A percentile compares a stretch with the other conserved stretches of the same genome.
These are phyloP conservation scores for Linnemannia zychae DNA, from an alignment of 192 early-diverging fungal species.

Conservation along the genomic window DNA sequence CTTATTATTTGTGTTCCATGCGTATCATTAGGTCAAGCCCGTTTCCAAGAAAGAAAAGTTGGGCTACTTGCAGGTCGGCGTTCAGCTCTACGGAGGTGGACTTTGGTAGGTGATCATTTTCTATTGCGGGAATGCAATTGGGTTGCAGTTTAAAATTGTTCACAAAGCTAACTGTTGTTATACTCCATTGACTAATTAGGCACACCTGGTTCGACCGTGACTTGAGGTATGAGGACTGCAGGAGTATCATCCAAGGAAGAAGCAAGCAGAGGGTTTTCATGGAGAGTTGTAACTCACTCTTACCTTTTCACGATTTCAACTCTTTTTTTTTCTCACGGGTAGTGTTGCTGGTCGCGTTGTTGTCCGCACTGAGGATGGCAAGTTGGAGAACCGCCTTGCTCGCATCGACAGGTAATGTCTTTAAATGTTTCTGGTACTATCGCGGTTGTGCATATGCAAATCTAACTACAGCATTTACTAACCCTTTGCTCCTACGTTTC, in stretches of 20 bases:
- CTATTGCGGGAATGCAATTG: neutral
- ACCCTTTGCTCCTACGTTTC: neutral
- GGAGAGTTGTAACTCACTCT: neutral
- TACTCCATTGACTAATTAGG: conserved; percentile 58
- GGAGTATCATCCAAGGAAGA: neutral
- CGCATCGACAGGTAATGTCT: conserved; percentile 72
- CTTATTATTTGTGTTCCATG: neutral
- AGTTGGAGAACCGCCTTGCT: conserved; percentile 82
- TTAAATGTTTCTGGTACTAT: neutral
- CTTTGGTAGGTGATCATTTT: conserved; percentile 69
- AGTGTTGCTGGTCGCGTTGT: conserved; percentile 94
- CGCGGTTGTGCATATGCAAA: neutral
- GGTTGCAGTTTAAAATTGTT: neutral
- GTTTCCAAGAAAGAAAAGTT: conserved; percentile 89
- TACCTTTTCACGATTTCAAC: no score
- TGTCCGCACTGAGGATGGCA: conserved; percentile 78
- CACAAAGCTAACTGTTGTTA: neutral
- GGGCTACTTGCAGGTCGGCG: conserved; percentile 93
- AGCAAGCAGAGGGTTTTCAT: neutral
- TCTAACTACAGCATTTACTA: neutral
- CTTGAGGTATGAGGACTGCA: conserved; percentile 65
- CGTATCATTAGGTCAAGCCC: conserved; percentile 84
- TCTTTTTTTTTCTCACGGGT: neutral
- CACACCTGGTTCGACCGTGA: conserved; percentile 99
- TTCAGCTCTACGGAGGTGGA: conserved; percentile 96